phyloP scores from a whole-genome alignment of 2,329 filamentous ascomycete species.

The Albophoma yamanashiensis region DNA sequence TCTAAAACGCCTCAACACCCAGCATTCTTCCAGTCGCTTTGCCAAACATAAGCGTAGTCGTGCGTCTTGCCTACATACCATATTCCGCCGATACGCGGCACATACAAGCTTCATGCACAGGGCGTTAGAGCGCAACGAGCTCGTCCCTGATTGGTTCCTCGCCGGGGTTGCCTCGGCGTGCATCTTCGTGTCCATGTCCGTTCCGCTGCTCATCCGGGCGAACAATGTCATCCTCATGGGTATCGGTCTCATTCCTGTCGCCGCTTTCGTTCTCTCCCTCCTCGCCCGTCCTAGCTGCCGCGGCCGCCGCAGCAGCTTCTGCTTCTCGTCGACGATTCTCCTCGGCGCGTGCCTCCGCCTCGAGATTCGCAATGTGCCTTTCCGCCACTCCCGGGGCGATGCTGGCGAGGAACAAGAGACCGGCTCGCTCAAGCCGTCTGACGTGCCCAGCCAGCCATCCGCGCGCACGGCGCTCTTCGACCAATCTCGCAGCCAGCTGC shows the following conservation, averaged over 20 bases:
- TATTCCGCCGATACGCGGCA: neutral
- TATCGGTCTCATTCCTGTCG: neutral
- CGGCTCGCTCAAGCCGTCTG: constrained; percentile 46
- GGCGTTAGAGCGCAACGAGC: constrained; percentile 8
- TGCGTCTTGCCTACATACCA: neutral
- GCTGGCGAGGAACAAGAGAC: constrained; percentile 54
- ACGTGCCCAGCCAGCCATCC: constrained; percentile 28
- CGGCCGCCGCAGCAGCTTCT: constrained; percentile 26
- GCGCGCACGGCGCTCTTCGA: constrained; percentile 25
- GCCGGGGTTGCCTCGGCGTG: constrained; percentile 4
- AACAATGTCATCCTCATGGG: neutral
- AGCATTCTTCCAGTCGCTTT: neutral
- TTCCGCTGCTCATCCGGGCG: constrained; percentile 1
- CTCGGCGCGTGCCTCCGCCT: constrained; percentile 37
- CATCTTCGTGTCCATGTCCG: constrained; percentile 3
- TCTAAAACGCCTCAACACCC: neutral
- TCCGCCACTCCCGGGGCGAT: constrained; percentile 56
- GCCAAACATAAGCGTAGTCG: neutral
- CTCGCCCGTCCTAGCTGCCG: constrained; percentile 14
- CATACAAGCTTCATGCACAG: neutral
- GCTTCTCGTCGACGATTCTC: constrained; percentile 31
- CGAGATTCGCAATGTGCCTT: constrained; percentile 49
- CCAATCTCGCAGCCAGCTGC: constrained; percentile 41
- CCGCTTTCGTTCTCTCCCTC: constrained; percentile 7
- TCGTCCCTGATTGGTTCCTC: constrained; percentile 10